Percentiles rank a stretch among this genome's conserved stretches.
Evolutionary conservation across 805 yeast species (phyloP).

Genomic region (Candida maesae): DNA sequence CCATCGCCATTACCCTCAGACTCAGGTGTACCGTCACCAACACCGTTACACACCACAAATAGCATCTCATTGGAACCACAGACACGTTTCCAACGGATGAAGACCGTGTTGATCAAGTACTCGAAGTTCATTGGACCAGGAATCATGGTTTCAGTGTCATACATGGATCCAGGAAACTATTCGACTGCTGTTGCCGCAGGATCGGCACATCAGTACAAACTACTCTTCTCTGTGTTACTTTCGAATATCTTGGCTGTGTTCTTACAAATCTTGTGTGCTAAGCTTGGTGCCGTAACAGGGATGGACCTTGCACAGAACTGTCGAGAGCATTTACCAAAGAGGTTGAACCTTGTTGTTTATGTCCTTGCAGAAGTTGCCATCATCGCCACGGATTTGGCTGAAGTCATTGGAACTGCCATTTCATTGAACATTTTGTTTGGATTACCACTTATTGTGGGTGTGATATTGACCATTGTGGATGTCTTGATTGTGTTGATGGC

Average conservation of each 20-base stretch:
- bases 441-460: constrained; percentile 81
- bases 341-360: constrained; percentile 60
- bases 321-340: constrained; percentile 63
- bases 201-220: constrained; percentile 76
- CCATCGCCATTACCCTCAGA: not conserved
- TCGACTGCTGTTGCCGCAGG: constrained; percentile 94
- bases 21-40: no score
- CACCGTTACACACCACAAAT: no score
- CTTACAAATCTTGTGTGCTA: constrained; percentile 79
- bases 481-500: constrained; percentile 84
- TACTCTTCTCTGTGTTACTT: constrained; percentile 71
- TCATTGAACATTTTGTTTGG: constrained; percentile 79
- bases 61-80: not conserved
- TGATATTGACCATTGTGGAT: constrained; percentile 78
- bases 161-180: constrained; percentile 97
- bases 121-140: constrained; percentile 87
- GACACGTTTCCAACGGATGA: constrained; percentile 12
- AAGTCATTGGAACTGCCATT: constrained; percentile 96
- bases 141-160: constrained; percentile 88
- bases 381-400: constrained; percentile 94
- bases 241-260: constrained; percentile 86
- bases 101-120: constrained; percentile 42
- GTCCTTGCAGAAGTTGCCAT: constrained; percentile 85
- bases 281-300: constrained; percentile 92
- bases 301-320: constrained; percentile 87